These are phyloP conservation scores for Apiotrichum gamsii DNA, from an alignment of 1,284 basidiomycete species.

Conservation along the genomic window DNA sequence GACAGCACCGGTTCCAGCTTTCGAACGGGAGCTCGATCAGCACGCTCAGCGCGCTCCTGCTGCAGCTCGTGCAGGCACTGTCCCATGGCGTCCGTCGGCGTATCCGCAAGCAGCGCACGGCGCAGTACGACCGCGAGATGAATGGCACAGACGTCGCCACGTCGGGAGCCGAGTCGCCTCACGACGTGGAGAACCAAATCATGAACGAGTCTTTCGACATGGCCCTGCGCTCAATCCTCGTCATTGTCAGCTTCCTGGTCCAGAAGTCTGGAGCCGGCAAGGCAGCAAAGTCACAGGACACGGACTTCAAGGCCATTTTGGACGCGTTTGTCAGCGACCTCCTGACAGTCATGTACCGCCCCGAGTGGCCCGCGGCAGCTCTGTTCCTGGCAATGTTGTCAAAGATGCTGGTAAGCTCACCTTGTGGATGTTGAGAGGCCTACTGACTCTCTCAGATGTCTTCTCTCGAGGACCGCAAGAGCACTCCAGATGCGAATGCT, in stretches of 20 bases:
- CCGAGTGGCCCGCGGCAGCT: constrained; percentile 92
- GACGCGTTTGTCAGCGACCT: constrained; percentile 84
- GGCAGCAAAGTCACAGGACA: constrained; percentile 78
- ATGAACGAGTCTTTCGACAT: constrained; percentile 52
- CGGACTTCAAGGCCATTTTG: constrained; percentile 83
- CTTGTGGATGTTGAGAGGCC: too few species aligned
- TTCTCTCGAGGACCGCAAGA: constrained; percentile 73
- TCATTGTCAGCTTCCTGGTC: constrained; percentile 76
- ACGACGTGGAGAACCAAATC: constrained; percentile 1
- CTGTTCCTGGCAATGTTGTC: constrained; percentile 70
- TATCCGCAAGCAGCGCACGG: constrained; percentile 47
- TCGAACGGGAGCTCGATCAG: constrained; percentile 64
- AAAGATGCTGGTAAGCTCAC: constrained; percentile 79
- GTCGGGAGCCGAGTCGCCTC: not conserved
- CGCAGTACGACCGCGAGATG: constrained; percentile 56
- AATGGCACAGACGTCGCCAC: not conserved
- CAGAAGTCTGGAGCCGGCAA: constrained; percentile 65
- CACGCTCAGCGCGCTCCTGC: constrained; percentile 80
- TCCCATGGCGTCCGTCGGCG: constrained; percentile 61
- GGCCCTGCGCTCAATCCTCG: constrained; percentile 72
- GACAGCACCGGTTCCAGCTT: constrained; percentile 74
- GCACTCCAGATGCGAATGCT: constrained; percentile 65
- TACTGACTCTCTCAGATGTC: too few species aligned
- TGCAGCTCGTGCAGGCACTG: constrained; percentile 93
- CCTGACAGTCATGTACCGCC: constrained; percentile 81